A percentile compares a stretch with the other conserved stretches of the same genome.
phyloP scores from a whole-genome alignment of 2,329 filamentous ascomycete genomes.

The Claviceps capensis region DNA sequence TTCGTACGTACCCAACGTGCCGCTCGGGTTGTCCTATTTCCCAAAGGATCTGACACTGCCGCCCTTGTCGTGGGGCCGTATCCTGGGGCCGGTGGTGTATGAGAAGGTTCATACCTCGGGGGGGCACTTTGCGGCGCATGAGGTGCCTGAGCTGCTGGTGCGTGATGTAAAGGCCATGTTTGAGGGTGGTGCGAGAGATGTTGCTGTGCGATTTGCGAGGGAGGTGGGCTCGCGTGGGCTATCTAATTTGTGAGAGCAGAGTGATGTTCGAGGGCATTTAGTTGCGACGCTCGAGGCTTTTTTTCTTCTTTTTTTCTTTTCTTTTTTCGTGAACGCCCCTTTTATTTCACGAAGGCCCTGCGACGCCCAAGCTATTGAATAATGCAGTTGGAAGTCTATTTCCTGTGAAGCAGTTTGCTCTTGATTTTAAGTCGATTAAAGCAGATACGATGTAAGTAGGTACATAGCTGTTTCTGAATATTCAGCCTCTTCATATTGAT shows the following conservation, averaged over 20 bases:
- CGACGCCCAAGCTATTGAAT: too few relatives aligned
- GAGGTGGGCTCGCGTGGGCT: not conserved
- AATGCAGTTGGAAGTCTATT: too few relatives aligned
- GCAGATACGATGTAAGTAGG: too few relatives aligned
- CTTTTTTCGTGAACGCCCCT: too few relatives aligned
- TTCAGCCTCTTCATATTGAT: too few relatives aligned
- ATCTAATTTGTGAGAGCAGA: not conserved
- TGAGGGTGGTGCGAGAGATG: conserved; percentile 12
- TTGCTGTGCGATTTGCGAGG: not conserved
- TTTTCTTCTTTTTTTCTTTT: too few relatives aligned
- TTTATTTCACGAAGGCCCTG: too few relatives aligned
- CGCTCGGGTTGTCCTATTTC: conserved; percentile 37
- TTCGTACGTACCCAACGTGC: conserved; percentile 21
- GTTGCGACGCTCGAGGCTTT: too few relatives aligned
- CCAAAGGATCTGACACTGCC: conserved; percentile 42
- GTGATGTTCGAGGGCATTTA: too few relatives aligned
- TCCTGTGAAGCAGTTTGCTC: too few relatives aligned
- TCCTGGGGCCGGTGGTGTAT: conserved; percentile 46
- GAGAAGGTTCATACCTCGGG: conserved; percentile 35
- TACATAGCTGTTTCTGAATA: too few relatives aligned
- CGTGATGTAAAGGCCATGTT: conserved; percentile 45
- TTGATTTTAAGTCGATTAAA: too few relatives aligned
- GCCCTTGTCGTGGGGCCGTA: conserved; percentile 42
- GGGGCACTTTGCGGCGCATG: conserved; percentile 49
- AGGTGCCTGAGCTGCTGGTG: conserved; percentile 38